phyloP scores from a whole-genome alignment of 371 early-diverging fungal species.

The Mortierella sp. region DNA sequence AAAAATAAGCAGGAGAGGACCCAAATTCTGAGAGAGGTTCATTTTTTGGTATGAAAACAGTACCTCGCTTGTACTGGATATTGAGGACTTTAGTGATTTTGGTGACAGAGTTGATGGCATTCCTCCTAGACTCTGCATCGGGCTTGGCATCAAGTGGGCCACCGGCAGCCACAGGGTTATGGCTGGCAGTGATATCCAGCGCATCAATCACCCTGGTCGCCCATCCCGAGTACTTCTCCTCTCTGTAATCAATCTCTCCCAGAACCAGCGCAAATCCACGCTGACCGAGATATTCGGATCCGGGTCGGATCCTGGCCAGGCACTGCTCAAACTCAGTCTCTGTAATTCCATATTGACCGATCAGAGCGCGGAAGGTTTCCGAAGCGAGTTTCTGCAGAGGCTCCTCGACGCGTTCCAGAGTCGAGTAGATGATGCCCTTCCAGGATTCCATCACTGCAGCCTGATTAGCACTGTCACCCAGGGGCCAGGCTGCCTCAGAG shows the following conservation, averaged over 20 bases:
- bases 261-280: conserved; percentile 79
- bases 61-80: conserved; percentile 62
- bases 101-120: conserved; percentile 71
- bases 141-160: conserved; percentile 5
- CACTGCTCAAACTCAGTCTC: conserved; percentile 30
- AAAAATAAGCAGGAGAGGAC: too few species aligned
- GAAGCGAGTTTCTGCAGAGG: conserved; percentile 75
- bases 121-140: conserved; percentile 80
- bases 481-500: conserved; percentile 59
- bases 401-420: conserved; percentile 80
- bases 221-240: conserved; percentile 6
- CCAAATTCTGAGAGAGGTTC: too few species aligned
- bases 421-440: conserved; percentile 66
- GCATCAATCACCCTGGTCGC: conserved; percentile 9
- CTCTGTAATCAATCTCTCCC: conserved; percentile 66
- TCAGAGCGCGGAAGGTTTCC: conserved; percentile 65
- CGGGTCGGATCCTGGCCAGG: conserved; percentile 50
- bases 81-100: conserved; percentile 59
- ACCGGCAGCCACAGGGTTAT: conserved; percentile 1
- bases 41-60: too few species aligned
- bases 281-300: conserved; percentile 63
- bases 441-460: conserved; percentile 54
- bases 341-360: conserved; percentile 58
- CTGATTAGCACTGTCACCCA: not conserved
- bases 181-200: conserved; percentile 11